Conservation (phyloP, 192 early-diverging fungal genomes). For the Podila horticola region DNA sequence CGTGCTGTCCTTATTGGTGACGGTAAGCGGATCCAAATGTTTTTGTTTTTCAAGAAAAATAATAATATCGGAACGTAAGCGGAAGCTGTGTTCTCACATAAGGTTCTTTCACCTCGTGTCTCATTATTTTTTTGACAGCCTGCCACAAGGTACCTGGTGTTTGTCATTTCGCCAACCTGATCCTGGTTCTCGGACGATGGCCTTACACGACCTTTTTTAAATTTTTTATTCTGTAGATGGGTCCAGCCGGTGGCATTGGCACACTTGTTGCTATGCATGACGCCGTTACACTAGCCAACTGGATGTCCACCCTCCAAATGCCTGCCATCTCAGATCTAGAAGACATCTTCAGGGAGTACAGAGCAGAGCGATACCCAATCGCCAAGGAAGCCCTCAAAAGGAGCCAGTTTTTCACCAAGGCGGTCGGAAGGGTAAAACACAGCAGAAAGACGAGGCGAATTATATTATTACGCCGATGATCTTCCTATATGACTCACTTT, state of each 20-base stretch:
- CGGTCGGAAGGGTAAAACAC: not conserved
- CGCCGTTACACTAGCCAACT: not conserved
- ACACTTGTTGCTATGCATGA: not conserved
- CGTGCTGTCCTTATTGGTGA: slow-evolving; percentile 3
- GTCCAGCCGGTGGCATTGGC: not conserved
- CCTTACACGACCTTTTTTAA: not conserved
- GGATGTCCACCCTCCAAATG: not conserved
- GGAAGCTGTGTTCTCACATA: too few relatives aligned
- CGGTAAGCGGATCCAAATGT: not conserved
- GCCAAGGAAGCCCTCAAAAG: not conserved
- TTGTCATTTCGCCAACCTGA: too few relatives aligned
- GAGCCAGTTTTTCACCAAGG: not conserved
- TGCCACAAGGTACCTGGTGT: not conserved
- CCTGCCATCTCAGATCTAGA: not conserved
- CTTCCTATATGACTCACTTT: too few relatives aligned
- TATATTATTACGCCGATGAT: too few relatives aligned
- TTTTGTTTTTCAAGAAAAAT: too few relatives aligned
- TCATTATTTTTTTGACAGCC: too few relatives aligned
- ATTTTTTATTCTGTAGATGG: not conserved
- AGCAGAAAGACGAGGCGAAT: too few relatives aligned
- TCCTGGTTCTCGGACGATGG: not conserved
- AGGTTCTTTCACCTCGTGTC: too few relatives aligned
- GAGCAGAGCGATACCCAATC: not conserved
- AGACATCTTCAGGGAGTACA: not conserved
- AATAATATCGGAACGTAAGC: too few relatives aligned